Percentiles rank a stretch among this genome's conserved stretches.
phyloP scores from a whole-genome alignment of 202 grass and related monocot species.

The Bolboschoenoplectus hybrid region DNA sequence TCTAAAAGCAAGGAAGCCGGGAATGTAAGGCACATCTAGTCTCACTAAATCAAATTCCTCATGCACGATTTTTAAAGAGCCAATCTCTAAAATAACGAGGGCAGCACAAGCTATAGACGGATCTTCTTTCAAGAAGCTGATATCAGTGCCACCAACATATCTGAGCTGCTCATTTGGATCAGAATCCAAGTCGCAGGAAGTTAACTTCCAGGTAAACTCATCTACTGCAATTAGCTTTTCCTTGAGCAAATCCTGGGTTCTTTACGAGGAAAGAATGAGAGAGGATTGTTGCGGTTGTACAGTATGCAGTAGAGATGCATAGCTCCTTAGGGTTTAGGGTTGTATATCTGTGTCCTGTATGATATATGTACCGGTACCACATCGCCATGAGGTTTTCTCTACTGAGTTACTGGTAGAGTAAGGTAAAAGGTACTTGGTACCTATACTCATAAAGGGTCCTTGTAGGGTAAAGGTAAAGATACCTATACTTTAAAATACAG shows the following conservation, averaged over 20 bases:
- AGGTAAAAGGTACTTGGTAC: neutral
- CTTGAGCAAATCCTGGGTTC: constrained; percentile 83
- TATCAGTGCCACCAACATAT: constrained; percentile 83
- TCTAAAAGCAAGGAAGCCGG: constrained; percentile 97
- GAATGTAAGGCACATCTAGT: constrained; percentile 78
- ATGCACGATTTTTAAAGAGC: constrained; percentile 66
- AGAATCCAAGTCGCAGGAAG: constrained; percentile 39
- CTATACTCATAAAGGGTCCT: neutral
- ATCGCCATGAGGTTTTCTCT: neutral
- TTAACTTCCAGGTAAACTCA: constrained; percentile 67
- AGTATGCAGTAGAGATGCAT: neutral
- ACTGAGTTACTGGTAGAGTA: neutral
- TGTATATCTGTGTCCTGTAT: neutral
- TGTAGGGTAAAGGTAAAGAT: neutral
- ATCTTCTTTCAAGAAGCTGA: constrained; percentile 84
- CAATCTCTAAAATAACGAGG: constrained; percentile 63
- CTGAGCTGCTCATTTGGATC: constrained; percentile 46
- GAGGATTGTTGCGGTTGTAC: neutral
- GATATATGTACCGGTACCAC: neutral
- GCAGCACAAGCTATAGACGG: constrained; percentile 68
- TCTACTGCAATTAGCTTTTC: constrained; percentile 58
- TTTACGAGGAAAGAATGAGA: constrained; percentile 34
- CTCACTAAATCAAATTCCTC: constrained; percentile 72
- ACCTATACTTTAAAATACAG: neutral
- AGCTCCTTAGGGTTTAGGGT: neutral